Evolutionary conservation across 345 rosid genomes (phyloP).

Genomic region (Barbarea vulgaris): DNA sequence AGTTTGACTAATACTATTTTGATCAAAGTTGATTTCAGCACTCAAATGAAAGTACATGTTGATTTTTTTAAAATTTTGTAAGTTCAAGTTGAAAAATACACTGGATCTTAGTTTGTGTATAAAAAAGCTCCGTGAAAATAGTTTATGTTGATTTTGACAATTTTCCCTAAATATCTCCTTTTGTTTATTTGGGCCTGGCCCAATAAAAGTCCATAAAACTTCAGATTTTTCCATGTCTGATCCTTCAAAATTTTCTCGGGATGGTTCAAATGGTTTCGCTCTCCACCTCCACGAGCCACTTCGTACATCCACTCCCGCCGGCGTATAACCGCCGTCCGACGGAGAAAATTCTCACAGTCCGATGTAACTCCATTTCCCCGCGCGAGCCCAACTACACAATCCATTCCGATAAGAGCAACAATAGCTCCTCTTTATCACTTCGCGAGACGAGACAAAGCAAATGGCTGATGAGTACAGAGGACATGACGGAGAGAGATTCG

Average conservation of each 20-base stretch:
- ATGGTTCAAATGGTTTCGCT: slow-evolving; percentile 45
- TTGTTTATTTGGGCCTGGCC: slow-evolving; percentile 27
- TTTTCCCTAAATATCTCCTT: not conserved
- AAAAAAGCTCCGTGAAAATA: no score
- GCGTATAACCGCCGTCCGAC: slow-evolving; percentile 38
- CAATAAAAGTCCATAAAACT: not conserved
- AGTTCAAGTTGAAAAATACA: no score
- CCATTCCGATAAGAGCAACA: not conserved
- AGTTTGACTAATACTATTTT: no score
- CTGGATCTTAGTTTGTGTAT: no score
- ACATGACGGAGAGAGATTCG: slow-evolving; percentile 49
- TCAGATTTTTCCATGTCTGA: not conserved
- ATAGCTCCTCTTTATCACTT: slow-evolving; percentile 14
- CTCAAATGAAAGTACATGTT: no score
- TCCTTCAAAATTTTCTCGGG: not conserved
- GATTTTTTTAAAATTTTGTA: no score
- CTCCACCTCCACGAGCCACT: slow-evolving; percentile 39
- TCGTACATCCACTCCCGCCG: slow-evolving; percentile 36
- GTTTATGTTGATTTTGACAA: no score
- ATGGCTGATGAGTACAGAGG: slow-evolving; percentile 43
- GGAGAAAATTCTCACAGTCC: not conserved
- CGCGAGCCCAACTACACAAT: slow-evolving; percentile 14
- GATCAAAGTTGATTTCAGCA: no score
- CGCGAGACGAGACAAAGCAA: slow-evolving; percentile 37
- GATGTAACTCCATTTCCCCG: slow-evolving; percentile 10